A percentile compares a stretch with the other conserved stretches of the same genome.
Evolutionary conservation across 257 asterid genomes (phyloP).

Genomic region (Nicotiana sylvestris): DNA sequence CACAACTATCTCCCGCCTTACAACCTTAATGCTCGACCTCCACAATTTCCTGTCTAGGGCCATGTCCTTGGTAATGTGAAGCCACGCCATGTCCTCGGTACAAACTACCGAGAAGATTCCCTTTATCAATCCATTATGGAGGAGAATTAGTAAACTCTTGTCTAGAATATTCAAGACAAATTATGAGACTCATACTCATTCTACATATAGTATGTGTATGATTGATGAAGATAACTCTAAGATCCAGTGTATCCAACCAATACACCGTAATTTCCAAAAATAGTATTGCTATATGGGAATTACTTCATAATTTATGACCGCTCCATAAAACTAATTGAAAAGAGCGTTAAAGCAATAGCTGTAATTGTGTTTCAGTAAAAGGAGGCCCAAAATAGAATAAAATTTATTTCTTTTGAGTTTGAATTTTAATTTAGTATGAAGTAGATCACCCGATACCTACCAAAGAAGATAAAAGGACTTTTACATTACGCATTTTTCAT

Average conservation of each 20-base stretch:
- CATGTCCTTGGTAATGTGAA: too few relatives aligned
- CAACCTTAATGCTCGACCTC: too few relatives aligned
- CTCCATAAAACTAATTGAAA: not conserved
- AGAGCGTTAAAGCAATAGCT: not conserved
- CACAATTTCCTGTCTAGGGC: too few relatives aligned
- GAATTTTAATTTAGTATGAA: not conserved
- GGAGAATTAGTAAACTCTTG: not conserved
- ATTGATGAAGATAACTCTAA: not conserved
- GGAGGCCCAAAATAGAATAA: not conserved
- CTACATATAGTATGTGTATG: not conserved
- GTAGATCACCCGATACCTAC: not conserved
- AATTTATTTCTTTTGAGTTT: not conserved
- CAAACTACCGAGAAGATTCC: not conserved
- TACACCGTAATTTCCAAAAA: not conserved
- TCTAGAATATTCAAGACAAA: not conserved
- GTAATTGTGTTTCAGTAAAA: not conserved
- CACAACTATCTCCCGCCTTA: too few relatives aligned
- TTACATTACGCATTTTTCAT: not conserved
- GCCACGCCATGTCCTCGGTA: too few relatives aligned
- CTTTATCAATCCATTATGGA: not conserved
- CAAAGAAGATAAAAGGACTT: not conserved
- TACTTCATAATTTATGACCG: not conserved
- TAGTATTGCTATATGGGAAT: not conserved
- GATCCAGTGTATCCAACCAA: not conserved
- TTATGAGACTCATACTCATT: not conserved